Evolutionary conservation across 2,329 filamentous ascomycete genomes (phyloP).

Genomic region (Leptosphaerulina australis): DNA sequence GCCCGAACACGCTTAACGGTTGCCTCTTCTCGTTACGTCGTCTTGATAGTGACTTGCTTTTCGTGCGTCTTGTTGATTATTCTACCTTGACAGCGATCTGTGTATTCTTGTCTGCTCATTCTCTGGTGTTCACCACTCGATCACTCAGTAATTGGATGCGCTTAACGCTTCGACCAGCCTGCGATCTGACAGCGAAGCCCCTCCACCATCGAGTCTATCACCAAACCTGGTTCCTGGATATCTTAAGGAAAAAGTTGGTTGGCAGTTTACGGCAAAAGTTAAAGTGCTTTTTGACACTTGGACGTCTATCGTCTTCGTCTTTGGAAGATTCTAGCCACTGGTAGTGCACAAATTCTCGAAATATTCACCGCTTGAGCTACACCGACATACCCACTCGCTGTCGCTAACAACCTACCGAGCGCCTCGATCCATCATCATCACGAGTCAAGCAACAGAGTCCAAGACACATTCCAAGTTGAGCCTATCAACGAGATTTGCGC

Average conservation of each 20-base stretch:
- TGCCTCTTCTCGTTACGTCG: background rate
- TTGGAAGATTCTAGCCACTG: too few species aligned
- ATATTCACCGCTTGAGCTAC: background rate
- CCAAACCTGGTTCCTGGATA: slow-evolving; percentile 23
- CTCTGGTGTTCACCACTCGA: background rate
- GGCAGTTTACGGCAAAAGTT: background rate
- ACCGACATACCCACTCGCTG: slow-evolving; percentile 5
- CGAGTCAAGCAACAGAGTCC: slow-evolving; percentile 12
- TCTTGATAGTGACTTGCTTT: background rate
- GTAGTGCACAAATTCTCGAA: background rate
- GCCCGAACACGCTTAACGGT: background rate
- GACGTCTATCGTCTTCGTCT: background rate
- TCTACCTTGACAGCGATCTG: too few species aligned
- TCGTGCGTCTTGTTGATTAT: background rate
- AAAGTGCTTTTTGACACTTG: background rate
- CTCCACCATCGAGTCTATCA: slow-evolving; percentile 14
- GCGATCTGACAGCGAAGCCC: slow-evolving; percentile 24
- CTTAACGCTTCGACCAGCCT: slow-evolving; percentile 23
- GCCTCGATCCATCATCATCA: slow-evolving; percentile 3
- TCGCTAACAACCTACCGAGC: background rate
- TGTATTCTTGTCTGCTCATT: background rate
- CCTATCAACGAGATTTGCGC: slow-evolving; percentile 18
- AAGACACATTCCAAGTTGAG: background rate
- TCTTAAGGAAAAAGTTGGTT: background rate
- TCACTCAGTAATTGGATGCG: slow-evolving; percentile 7